These are phyloP conservation scores for Talaromyces marneffei DNA, from an alignment of 2,329 filamentous ascomycete species.

Conservation along the genomic window DNA sequence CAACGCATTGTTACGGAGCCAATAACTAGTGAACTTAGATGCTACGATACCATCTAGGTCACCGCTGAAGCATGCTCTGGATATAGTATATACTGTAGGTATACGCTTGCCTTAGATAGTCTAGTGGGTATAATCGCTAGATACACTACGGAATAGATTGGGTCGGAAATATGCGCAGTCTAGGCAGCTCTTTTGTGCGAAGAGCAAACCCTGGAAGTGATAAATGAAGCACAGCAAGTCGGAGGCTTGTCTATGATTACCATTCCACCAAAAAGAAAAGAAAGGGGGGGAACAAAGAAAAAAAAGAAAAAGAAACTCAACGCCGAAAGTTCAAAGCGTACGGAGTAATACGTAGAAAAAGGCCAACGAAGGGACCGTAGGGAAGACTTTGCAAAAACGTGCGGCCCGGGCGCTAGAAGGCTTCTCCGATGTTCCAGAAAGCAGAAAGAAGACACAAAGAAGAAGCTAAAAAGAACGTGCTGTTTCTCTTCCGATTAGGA, in stretches of 20 bases:
- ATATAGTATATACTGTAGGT: no score
- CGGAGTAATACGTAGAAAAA: neutral
- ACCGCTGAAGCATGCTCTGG: no score
- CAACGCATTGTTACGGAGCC: neutral
- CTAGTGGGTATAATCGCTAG: no score
- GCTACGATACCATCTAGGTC: neutral
- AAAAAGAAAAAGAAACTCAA: neutral
- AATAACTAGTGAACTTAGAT: no score
- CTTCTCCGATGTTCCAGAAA: neutral
- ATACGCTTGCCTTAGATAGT: no score
- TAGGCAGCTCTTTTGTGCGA: no score
- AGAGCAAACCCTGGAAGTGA: no score
- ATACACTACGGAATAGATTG: no score
- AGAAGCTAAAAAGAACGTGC: neutral
- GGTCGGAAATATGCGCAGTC: no score
- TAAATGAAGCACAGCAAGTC: no score
- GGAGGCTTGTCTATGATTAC: neutral
- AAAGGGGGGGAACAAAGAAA: neutral
- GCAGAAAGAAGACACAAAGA: neutral
- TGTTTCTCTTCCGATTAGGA: neutral
- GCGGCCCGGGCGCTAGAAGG: neutral
- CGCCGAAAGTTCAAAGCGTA: neutral
- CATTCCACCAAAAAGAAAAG: no score
- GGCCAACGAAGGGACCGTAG: no score
- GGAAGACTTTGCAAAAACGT: neutral